phyloP scores from a whole-genome alignment of 202 grass and related monocot genomes.

The Digitaria exilis region DNA sequence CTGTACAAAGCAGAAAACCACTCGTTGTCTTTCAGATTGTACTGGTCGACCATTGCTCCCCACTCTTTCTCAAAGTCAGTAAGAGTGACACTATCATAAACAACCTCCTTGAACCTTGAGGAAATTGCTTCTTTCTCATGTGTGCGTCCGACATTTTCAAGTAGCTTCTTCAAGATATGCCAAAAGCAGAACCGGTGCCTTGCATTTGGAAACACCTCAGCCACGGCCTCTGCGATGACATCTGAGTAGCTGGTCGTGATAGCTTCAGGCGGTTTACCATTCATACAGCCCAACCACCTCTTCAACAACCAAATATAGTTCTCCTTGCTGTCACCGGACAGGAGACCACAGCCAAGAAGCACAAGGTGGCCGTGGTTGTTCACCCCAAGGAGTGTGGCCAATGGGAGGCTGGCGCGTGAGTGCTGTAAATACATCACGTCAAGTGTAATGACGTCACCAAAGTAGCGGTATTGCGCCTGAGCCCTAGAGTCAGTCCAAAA shows the following conservation, averaged over 20 bases:
- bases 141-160: constrained; percentile 63
- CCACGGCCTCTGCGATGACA: constrained; percentile 60
- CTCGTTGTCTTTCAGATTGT: constrained; percentile 66
- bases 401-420: constrained; percentile 40
- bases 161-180: constrained; percentile 85
- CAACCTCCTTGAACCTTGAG: constrained; percentile 68
- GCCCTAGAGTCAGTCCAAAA: constrained; percentile 86
- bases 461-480: constrained; percentile 69
- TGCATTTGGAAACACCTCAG: constrained; percentile 67
- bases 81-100: constrained; percentile 84
- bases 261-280: constrained; percentile 62
- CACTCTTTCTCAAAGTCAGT: constrained; percentile 92
- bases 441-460: constrained; percentile 68
- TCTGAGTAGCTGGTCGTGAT: constrained; percentile 72
- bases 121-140: constrained; percentile 66
- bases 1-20: constrained; percentile 79
- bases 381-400: constrained; percentile 68
- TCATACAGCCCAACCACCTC: constrained; percentile 82
- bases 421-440: constrained; percentile 64
- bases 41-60: constrained; percentile 70
- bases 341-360: constrained; percentile 76
- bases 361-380: constrained; percentile 92
- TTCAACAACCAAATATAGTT: constrained; percentile 79
- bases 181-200: constrained; percentile 85
- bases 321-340: constrained; percentile 65